Evolutionary conservation across 1,284 basidiomycete species (phyloP).

Genomic region (Blastosporella zonata): DNA sequence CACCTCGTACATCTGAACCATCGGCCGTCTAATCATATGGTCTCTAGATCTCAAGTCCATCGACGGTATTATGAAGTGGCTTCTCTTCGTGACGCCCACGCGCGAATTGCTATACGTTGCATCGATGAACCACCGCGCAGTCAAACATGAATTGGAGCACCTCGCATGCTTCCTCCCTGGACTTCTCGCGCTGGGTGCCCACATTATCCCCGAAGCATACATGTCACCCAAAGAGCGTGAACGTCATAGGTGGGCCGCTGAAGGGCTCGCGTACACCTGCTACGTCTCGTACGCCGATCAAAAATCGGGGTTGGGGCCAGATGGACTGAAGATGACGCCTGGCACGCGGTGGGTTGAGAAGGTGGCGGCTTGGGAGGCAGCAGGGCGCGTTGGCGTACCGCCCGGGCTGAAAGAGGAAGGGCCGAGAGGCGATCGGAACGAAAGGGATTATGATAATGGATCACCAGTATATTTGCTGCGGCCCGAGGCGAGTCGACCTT

Average conservation of each 20-base stretch:
- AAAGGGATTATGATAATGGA: conserved; percentile 14
- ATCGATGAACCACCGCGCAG: conserved; percentile 38
- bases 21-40: too few species aligned
- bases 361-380: conserved; percentile 48
- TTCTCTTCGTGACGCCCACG: conserved; percentile 59
- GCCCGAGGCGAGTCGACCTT: conserved; percentile 54
- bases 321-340: conserved; percentile 49
- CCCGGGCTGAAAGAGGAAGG: conserved; percentile 25
- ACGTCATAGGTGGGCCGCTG: conserved; percentile 60
- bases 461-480: conserved; percentile 45
- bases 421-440: conserved; percentile 48
- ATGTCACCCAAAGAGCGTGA: conserved; percentile 31
- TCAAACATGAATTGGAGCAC: conserved; percentile 63
- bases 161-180: conserved; percentile 76
- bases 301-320: conserved; percentile 58
- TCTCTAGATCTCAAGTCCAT: conserved; percentile 63
- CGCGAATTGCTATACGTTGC: conserved; percentile 73
- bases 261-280: conserved; percentile 67
- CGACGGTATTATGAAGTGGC: conserved; percentile 59
- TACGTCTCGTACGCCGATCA: conserved; percentile 64
- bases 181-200: conserved; percentile 64
- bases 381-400: conserved; percentile 31
- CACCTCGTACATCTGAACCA: too few species aligned
- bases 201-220: conserved; percentile 53
- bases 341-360: conserved; percentile 35